Evolutionary conservation across 1,284 basidiomycete genomes (phyloP), one percentile per base, ranked within the genome.

Genomic region (Inonotus hispidus): DNA sequence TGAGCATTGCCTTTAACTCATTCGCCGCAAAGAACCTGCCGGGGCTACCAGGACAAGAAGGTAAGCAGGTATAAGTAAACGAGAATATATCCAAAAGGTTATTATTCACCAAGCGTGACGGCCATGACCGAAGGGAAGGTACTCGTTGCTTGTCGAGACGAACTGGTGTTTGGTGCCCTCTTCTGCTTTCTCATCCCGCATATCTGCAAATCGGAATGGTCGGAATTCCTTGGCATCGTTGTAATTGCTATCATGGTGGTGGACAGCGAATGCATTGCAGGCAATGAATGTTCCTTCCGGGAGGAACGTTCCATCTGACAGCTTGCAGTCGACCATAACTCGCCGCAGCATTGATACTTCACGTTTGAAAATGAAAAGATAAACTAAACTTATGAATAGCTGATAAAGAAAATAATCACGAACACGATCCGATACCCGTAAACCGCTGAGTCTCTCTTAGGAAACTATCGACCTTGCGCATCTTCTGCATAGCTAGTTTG

Each of bases 391-490:
- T 10, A 35, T 10, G 32, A 8, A 35, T n/a, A 14, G 32, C 32
- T 32, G 3, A 4, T 4, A 8, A 49, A 10, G 25, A 35, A 52
- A 11, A 35, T 7, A 19, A 19, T 57, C 2, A 70, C 71, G 54
- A 66, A 74, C 75, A 39, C 16, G 62, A 29, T 43, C 58, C 62
- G 1, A 72, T 54, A 0, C 73, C 71, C 39, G 72, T 68, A 16
- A 74, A 47, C 0, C 79, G 71, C 60, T 74, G 71, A 1, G 71
- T 70, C 65, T 82, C 80, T 49, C 70, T 73, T 25, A 82, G 27
- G 66, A 82, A 79, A 63, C 80, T 82, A 65, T 82, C 80, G 1
- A 80, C 56, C 63, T 75, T 77, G 52, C 65, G 66, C 76, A 82
- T 77, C 54, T 74, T 75, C 39, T 63, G 69, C 45, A 82, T 61